phyloP scores from a whole-genome alignment of 73 alveolate species.

The Blepharisma japonicum region DNA sequence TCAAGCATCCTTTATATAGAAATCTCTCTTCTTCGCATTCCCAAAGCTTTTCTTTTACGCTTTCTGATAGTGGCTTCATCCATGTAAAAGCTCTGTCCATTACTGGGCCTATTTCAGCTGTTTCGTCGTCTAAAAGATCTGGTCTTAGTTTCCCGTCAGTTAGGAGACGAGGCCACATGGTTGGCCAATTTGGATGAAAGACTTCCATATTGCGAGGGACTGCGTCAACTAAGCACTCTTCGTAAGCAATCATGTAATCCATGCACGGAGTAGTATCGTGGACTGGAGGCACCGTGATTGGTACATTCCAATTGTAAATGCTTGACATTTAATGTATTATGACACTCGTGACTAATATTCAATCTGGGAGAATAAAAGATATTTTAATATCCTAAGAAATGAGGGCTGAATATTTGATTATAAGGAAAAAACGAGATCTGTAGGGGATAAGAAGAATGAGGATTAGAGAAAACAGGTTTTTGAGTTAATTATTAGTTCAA shows the following conservation, averaged over 20 bases:
- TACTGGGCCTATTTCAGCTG: not conserved
- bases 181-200: conserved; percentile 59
- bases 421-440: too few relatives aligned
- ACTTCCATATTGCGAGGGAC: conserved; percentile 39
- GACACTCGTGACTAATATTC: too few relatives aligned
- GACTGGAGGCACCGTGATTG: conserved; percentile 44
- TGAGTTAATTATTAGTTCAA: too few relatives aligned
- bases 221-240: conserved; percentile 83
- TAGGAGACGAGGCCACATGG: conserved; percentile 55
- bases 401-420: too few relatives aligned
- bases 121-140: conserved; percentile 36
- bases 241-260: conserved; percentile 74
- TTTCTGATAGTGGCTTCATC: not conserved
- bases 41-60: conserved; percentile 37
- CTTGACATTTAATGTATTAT: not conserved
- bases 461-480: too few relatives aligned
- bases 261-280: conserved; percentile 58
- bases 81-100: not conserved
- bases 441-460: too few relatives aligned
- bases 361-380: too few relatives aligned
- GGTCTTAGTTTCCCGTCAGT: conserved; percentile 50
- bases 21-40: conserved; percentile 90
- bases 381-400: too few relatives aligned
- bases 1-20: conserved; percentile 76
- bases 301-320: conserved; percentile 33